Base-by-base conservation (phyloP, 148 eudicot species). In the Rheum nobile region DNA sequence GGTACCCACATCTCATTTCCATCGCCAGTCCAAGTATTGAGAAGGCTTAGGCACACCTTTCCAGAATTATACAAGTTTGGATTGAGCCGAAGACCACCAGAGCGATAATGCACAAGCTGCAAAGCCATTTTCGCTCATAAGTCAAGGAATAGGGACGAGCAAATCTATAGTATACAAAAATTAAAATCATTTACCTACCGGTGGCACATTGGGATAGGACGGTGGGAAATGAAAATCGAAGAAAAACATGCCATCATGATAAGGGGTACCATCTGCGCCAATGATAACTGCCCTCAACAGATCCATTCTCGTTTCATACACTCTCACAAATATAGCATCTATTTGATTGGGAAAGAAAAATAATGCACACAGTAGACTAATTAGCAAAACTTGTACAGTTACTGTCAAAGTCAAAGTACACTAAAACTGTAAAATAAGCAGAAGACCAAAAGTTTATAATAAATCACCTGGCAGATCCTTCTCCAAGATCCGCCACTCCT, bases 251-350 rank as follows among this genome's bases (percentile, higher is more conserved):
- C 96, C 96, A 65, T 93, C 98, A 76, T 93, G 98, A 75, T 90
- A 90, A 14, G 98, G 96, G 71, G 96, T 90, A 74, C 98, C 98
- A 46, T 86, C 89, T 22, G 96, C 90, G 75, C 98, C 98, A 44
- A 93, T 52, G 71, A 93, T 90, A 13, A 76, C 94, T 43, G 96
- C 94, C 79, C 96, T 89, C 80, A 93, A 67, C 74, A 93, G 85
- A 71, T 93, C 98, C 88, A 93, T 89, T 78, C 96, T 84, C 46
- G 88, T 78, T 77, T 93, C 98, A 74, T 80, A 90, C 19, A 84
- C 91, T 85, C 98, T 82, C 71, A 89, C 98, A 81, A 71, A 85
- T 80, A 93, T 89, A 0, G 80, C 80, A 77, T 86, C 98, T 93
- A 84, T 48, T 75, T n/a, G 22, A 35, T 19, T 43, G 52, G 67